Conservation (phyloP, 192 early-diverging fungal species). For the Entomortierella chlamydospora region DNA sequence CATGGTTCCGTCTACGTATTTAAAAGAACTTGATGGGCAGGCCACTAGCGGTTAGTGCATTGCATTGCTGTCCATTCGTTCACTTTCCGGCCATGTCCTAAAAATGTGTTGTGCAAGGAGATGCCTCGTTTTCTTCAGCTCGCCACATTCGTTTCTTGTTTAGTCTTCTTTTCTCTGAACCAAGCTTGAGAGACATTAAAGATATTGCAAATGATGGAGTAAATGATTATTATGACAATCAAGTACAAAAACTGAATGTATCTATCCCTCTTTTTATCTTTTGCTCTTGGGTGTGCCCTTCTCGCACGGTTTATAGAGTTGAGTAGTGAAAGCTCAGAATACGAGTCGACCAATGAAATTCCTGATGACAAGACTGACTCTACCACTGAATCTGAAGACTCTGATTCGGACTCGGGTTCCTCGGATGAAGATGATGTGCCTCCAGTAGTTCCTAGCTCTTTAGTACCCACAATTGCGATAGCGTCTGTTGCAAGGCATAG, state of each 20-base stretch:
- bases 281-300: background rate
- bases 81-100: background rate
- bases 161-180: background rate
- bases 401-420: constrained; percentile 10
- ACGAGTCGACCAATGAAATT: constrained; percentile 3
- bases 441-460: background rate
- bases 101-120: no score
- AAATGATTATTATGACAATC: background rate
- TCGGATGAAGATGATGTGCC: constrained; percentile 15
- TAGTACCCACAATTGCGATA: constrained; percentile 19
- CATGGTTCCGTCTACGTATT: constrained; percentile 58
- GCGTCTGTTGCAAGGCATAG: constrained; percentile 12
- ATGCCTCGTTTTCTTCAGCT: no score
- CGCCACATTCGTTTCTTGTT: background rate
- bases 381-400: constrained; percentile 3
- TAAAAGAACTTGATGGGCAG: constrained; percentile 50
- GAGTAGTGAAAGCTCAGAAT: constrained; percentile 10
- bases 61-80: constrained; percentile 22
- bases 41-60: constrained; percentile 55
- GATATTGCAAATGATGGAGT: constrained; percentile 12
- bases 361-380: background rate
- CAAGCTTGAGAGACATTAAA: constrained; percentile 14
- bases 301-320: background rate
- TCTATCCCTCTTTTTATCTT: constrained; percentile 4
- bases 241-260: constrained; percentile 3